These are phyloP conservation scores for Ascobolus immersus DNA, from an alignment of 495 filamentous ascomycete species.

Conservation along the genomic window DNA sequence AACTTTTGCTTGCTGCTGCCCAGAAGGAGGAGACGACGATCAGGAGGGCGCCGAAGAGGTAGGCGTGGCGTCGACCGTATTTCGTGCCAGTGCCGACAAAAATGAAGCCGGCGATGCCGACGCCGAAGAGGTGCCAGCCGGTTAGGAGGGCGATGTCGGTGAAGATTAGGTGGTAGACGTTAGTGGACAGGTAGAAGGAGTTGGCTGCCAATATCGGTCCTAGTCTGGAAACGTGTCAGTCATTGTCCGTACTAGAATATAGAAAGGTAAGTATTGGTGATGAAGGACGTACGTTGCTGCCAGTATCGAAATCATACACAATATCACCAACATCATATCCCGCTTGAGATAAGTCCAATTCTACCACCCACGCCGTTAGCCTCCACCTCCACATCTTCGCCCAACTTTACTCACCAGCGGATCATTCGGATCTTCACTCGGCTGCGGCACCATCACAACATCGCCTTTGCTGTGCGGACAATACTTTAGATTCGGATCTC, in stretches of 20 bases:
- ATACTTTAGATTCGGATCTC: slow-evolving; percentile 35
- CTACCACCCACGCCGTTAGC: slow-evolving; percentile 17
- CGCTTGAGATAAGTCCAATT: slow-evolving; percentile 83
- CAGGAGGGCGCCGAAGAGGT: slow-evolving; percentile 51
- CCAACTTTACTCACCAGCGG: slow-evolving; percentile 28
- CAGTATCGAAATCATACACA: slow-evolving; percentile 47
- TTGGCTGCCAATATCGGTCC: slow-evolving; percentile 72
- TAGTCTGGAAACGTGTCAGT: slow-evolving; percentile 20
- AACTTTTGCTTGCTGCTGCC: slow-evolving; percentile 45
- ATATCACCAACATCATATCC: slow-evolving; percentile 49
- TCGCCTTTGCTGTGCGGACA: slow-evolving; percentile 38
- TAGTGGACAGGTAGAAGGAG: slow-evolving; percentile 40
- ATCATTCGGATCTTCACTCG: slow-evolving; percentile 58
- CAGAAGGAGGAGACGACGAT: slow-evolving; percentile 47
- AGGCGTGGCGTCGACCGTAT: slow-evolving; percentile 78
- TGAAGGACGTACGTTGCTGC: background rate
- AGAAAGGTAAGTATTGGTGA: background rate
- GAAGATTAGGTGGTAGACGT: slow-evolving; percentile 30
- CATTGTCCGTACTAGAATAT: slow-evolving; percentile 7
- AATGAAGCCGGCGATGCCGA: slow-evolving; percentile 52
- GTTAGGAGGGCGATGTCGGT: slow-evolving; percentile 56
- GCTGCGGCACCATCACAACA: slow-evolving; percentile 56
- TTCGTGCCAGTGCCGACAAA: slow-evolving; percentile 72
- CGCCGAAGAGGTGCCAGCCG: slow-evolving; percentile 65
- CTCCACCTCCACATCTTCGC: background rate